Evolutionary conservation across 108 stramenopile genomes (phyloP), one percentile per base, ranked within the genome.

Genomic region (Phaeodactylum tricornutum): DNA sequence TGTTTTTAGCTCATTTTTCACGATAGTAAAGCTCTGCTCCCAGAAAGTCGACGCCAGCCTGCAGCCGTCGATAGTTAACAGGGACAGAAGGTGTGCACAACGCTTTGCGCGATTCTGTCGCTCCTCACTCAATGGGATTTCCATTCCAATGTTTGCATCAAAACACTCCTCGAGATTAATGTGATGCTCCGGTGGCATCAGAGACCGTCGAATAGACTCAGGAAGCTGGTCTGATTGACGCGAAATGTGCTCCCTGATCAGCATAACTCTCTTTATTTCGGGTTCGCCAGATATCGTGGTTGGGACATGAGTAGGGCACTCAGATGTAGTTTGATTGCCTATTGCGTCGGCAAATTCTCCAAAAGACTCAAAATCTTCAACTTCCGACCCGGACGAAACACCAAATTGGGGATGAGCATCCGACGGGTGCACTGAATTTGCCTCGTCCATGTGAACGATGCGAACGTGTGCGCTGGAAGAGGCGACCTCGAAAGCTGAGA

Each of bases 131-230:
- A 69, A 26, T 2, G 54, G 26, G 29, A 46, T n/a, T 16, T 39
- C 34, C 26, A 30, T 54, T 11, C 67, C 66, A 44, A 67, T 55
- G 25, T 56, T 50, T 9, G 47, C 48, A 47, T 68, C 67, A 59
- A 68, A 68, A 17, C 44, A 54, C 25, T 73, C 59, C 19, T 41
- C 66, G 11, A 68, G 57, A 45, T 64, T 59, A 9, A 61, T 50
- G 47, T 52, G 51, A 2, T 43, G 54, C 17, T 41, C 60, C 27
- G 29, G 9, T 20, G 38, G 28, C 8, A 22, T 11, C 36, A 3
- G 15, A 42, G 16, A 2, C 29, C 59, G 8, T 34, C 33, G 33
- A 16, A 17, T 7, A 42, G 41, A 42, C 12, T 42, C 41, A 42
- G 7, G 7, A 17, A 8, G 41, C n/a, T n/a, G n/a, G n/a, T n/a